These are phyloP conservation scores for Globisporangium perplexum DNA, from an alignment of 352 stramenopile genomes.

Conservation along the genomic window DNA sequence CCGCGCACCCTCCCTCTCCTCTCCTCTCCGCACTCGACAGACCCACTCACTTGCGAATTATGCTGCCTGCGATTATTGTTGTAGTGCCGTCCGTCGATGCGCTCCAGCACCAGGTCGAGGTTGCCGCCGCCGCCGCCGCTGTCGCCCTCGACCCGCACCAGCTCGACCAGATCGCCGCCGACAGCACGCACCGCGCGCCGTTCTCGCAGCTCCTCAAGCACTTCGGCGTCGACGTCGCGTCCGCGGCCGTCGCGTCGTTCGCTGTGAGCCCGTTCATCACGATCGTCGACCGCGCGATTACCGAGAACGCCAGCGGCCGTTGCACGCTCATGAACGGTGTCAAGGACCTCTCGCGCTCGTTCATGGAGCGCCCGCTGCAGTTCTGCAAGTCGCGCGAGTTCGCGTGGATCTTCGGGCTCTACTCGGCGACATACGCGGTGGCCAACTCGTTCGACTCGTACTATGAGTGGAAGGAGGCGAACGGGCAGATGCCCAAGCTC, in stretches of 20 bases:
- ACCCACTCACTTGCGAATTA: conserved; percentile 11
- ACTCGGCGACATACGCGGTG: conserved; percentile 82
- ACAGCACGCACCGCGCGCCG: conserved; percentile 9
- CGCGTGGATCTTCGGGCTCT: conserved; percentile 84
- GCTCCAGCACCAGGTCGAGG: conserved; percentile 21
- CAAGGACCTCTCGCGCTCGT: conserved; percentile 53
- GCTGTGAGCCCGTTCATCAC: conserved; percentile 82
- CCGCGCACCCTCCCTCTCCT: too few species aligned
- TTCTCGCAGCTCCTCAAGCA: conserved; percentile 29
- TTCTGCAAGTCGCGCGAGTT: conserved; percentile 86
- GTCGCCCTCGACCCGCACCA: conserved; percentile 2
- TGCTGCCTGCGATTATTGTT: conserved; percentile 15
- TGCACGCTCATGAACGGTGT: conserved; percentile 58
- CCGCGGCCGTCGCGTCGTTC: conserved; percentile 54
- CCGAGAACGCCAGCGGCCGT: conserved; percentile 79
- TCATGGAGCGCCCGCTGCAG: conserved; percentile 58
- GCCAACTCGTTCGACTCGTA: conserved; percentile 85
- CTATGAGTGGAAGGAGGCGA: conserved; percentile 59
- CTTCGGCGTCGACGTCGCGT: conserved; percentile 34
- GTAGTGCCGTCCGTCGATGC: conserved; percentile 9
- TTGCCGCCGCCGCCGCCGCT: conserved; percentile 1
- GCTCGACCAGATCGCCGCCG: background rate
- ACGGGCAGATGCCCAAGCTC: conserved; percentile 86
- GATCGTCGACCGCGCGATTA: conserved; percentile 84
- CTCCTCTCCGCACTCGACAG: too few species aligned